Percentiles rank a stretch among this genome's conserved stretches.
These are phyloP conservation scores for Alternaria metachromatica DNA, from an alignment of 2,329 filamentous ascomycete species.

Conservation along the genomic window DNA sequence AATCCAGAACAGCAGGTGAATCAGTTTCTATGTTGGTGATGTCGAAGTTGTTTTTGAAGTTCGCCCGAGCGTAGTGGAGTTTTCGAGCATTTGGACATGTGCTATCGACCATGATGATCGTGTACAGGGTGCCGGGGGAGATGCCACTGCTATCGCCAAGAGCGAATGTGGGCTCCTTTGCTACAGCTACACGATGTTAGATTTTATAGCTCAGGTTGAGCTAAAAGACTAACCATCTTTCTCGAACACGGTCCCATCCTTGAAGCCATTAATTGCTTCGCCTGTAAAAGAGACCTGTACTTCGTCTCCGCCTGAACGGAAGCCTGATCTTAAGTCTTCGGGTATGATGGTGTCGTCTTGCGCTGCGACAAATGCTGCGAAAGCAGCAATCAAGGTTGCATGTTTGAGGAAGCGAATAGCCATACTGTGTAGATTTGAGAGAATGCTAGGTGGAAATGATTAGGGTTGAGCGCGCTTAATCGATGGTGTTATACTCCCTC, in stretches of 20 bases:
- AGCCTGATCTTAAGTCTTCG: conserved; percentile 26
- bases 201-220: not conserved
- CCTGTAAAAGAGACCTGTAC: conserved; percentile 41
- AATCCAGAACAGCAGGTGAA: conserved; percentile 26
- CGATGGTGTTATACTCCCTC: not conserved
- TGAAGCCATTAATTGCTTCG: conserved; percentile 37
- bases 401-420: conserved; percentile 12
- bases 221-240: conserved; percentile 27
- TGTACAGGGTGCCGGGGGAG: conserved; percentile 32
- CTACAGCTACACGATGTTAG: conserved; percentile 29
- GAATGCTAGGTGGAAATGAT: not conserved
- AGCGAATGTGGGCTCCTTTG: conserved; percentile 40
- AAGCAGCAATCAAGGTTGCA: not conserved
- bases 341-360: conserved; percentile 24
- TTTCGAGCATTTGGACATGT: conserved; percentile 35
- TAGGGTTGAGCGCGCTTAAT: not conserved
- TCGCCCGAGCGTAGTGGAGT: conserved; percentile 41
- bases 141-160: conserved; percentile 45
- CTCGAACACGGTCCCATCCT: conserved; percentile 33
- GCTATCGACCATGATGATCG: conserved; percentile 43
- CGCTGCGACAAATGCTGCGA: conserved; percentile 8
- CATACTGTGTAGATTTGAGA: conserved; percentile 15
- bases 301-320: conserved; percentile 21
- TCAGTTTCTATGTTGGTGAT: conserved; percentile 34
- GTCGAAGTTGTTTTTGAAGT: conserved; percentile 40